Evolutionary conservation across 73 alveolate species (phyloP).

Genomic region (Symbiodinium natans): DNA sequence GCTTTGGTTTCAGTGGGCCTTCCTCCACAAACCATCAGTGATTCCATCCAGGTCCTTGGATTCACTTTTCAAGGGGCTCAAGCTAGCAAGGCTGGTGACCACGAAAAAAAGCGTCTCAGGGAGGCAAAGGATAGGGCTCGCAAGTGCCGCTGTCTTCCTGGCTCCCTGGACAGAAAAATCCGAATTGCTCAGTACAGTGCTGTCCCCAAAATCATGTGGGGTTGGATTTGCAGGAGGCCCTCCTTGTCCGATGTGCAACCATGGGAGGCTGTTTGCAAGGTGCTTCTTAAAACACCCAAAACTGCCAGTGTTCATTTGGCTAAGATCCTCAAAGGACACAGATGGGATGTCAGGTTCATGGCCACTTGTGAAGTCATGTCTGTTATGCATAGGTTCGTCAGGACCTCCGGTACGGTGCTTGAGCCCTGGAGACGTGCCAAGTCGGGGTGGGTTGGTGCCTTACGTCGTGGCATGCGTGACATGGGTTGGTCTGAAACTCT

Average conservation of each 20-base stretch:
- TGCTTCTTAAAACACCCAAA: not conserved
- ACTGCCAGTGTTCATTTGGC: not conserved
- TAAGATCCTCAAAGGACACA: not conserved
- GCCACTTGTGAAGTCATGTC: not conserved
- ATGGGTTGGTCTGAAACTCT: not conserved
- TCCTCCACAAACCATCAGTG: not conserved
- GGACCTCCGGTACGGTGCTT: not conserved
- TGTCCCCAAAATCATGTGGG: not conserved
- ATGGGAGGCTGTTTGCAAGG: not conserved
- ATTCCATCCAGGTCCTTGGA: not conserved
- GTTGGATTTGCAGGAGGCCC: conserved; percentile 26
- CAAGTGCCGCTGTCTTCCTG: not conserved
- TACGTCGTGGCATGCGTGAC: not conserved
- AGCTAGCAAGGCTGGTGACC: not conserved
- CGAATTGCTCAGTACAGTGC: not conserved
- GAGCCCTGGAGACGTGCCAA: not conserved
- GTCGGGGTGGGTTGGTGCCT: not conserved
- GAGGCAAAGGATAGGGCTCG: not conserved
- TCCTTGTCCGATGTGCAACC: not conserved
- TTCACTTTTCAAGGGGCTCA: not conserved
- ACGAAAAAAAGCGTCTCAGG: not conserved
- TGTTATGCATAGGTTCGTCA: not conserved
- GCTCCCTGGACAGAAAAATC: not conserved
- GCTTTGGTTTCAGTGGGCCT: not conserved
- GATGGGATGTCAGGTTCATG: not conserved